Evolutionary conservation across 805 yeast species (phyloP), one percentile per base, ranked within the genome.

Genomic region (Barnettozyma californica): DNA sequence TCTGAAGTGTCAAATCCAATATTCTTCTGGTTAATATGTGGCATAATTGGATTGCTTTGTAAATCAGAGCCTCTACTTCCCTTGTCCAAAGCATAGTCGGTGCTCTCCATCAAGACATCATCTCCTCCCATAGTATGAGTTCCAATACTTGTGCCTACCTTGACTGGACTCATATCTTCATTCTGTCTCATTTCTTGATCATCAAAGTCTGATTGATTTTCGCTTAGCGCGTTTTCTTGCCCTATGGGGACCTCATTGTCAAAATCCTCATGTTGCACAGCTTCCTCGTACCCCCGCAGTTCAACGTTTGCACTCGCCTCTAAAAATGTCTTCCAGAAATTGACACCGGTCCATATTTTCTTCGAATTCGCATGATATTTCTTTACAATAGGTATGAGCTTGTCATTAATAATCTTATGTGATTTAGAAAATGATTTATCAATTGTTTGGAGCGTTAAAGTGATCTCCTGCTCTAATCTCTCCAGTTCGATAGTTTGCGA

Each of bases 251-350:
- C 23, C 43, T 48, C 26, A 45, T 47, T 41, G 18, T 26, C 18
- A 16, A 25, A n/a, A 13, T 36, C 38, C 11, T 29, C 40, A 25
- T 45, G 38, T 14, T 54, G 48, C 6, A 52, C 57, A 19, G 62
- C 61, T 25, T 71, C 82, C 53, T 77, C 81, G 52, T 74, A 75
- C 26, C 80, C 76, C 31, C 75, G 64, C 33, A 84, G 64, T 52
- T 81, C 78, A 21, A 84, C 85, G 58, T 80, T 77, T 2, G 89
- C 90, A 26, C 87, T 77, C 42, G 81, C 77, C 60, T 89, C 95
- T 57, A 88, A 78, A 65, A 89, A 84, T 29, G 76, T 76, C 60
- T 87, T 87, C 84, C 95, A 83, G 65, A 87, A 87, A 48, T 77
- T 76, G 7, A 80, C 81, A 47, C 83, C 83, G 27, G 73, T 67